These are phyloP conservation scores for Elaeis guineensis DNA, from an alignment of 176 grass and related monocot genomes.

Conservation along the genomic window DNA sequence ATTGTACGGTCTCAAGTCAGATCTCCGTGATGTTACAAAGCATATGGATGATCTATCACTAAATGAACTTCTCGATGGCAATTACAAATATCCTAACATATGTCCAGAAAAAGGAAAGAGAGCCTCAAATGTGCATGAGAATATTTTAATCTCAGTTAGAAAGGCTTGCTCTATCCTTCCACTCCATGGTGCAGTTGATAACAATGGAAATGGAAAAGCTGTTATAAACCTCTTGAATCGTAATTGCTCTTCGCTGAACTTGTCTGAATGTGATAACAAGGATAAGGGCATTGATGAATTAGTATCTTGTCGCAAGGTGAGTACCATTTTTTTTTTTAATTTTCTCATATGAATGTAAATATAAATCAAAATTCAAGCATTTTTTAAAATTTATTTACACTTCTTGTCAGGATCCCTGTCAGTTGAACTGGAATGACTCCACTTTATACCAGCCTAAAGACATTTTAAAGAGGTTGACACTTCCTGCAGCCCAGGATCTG, in stretches of 20 bases:
- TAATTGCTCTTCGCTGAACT: slow-evolving; percentile 36
- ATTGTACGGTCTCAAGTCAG: slow-evolving; percentile 65
- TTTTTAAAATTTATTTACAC: slow-evolving; percentile 1
- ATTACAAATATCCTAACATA: slow-evolving; percentile 57
- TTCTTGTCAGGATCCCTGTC: slow-evolving; percentile 45
- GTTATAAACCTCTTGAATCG: slow-evolving; percentile 33
- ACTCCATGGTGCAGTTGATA: slow-evolving; percentile 23
- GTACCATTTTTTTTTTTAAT: not conserved
- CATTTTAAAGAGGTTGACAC: slow-evolving; percentile 52
- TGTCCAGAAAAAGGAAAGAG: slow-evolving; percentile 76
- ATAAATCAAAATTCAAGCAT: not conserved
- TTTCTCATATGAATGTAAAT: too few relatives aligned
- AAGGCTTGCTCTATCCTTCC: slow-evolving; percentile 72
- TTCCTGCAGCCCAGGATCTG: slow-evolving; percentile 47
- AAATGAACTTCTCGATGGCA: slow-evolving; percentile 66
- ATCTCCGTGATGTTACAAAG: slow-evolving; percentile 70
- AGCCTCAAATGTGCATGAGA: slow-evolving; percentile 44
- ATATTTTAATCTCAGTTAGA: slow-evolving; percentile 53
- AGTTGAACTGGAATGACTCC: slow-evolving; percentile 27
- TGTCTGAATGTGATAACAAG: slow-evolving; percentile 37
- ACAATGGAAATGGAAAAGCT: slow-evolving; percentile 33
- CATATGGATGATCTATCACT: slow-evolving; percentile 60
- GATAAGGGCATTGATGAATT: slow-evolving; percentile 39
- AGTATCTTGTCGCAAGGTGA: slow-evolving; percentile 41
- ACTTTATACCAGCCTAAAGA: slow-evolving; percentile 52